Percentiles rank a stretch among this genome's conserved stretches.
Conservation (phyloP, 140 eudicot genomes). For the Erigeron philadelphicus region DNA sequence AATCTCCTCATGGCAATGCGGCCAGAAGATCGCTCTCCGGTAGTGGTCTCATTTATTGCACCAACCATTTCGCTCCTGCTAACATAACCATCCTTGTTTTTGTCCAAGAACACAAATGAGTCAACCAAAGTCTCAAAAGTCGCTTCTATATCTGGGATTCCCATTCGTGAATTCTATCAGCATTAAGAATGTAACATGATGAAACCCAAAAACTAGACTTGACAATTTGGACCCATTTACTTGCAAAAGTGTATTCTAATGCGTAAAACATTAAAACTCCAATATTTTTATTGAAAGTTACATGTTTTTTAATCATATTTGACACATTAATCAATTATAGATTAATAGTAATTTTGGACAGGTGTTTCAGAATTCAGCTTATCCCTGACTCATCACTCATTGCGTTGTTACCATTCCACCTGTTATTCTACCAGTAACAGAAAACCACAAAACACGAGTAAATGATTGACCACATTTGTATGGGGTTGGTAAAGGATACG, state of each 20-base stretch:
- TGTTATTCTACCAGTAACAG: no score
- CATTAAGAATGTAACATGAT: constrained; percentile 35
- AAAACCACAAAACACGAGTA: neutral
- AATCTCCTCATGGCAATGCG: constrained; percentile 89
- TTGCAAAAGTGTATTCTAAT: neutral
- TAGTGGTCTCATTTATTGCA: constrained; percentile 67
- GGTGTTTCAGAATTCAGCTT: no score
- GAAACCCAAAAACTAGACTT: neutral
- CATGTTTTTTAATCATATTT: neutral
- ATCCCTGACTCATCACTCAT: no score
- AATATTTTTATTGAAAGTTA: neutral
- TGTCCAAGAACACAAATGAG: constrained; percentile 85
- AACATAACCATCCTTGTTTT: constrained; percentile 80
- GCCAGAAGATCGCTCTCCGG: constrained; percentile 83
- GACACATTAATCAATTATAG: neutral
- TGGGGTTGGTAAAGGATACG: constrained; percentile 41
- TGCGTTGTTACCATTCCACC: no score
- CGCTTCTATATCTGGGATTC: constrained; percentile 57
- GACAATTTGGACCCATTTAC: neutral
- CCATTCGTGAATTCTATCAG: constrained; percentile 48
- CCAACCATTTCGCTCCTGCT: constrained; percentile 66
- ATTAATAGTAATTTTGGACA: neutral
- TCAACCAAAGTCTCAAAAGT: constrained; percentile 79
- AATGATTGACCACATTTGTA: neutral
- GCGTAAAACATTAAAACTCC: neutral